A percentile compares a stretch with the other conserved stretches of the same genome.
Conservation (phyloP, 2,329 filamentous ascomycete genomes). For the Aspergillus sclerotialis region DNA sequence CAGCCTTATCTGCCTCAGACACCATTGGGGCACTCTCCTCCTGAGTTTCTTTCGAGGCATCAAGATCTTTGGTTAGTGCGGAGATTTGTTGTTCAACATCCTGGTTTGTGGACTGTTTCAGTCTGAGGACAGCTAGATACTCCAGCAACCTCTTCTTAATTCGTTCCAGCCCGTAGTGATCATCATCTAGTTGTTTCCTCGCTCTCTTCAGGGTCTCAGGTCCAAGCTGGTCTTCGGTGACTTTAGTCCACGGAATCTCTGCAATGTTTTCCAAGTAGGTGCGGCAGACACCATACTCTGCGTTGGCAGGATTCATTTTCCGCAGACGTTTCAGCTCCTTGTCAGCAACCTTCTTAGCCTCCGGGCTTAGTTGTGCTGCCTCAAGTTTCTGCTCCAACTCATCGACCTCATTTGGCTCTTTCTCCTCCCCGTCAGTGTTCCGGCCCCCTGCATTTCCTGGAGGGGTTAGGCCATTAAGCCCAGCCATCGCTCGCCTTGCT, state of each 20-base stretch:
- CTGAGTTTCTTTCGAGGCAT: conserved; percentile 32
- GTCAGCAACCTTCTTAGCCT: conserved; percentile 85
- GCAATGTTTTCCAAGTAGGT: conserved; percentile 91
- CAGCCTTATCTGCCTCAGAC: conserved; percentile 39
- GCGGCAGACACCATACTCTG: conserved; percentile 88
- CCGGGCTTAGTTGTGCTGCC: conserved; percentile 69
- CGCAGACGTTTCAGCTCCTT: conserved; percentile 79
- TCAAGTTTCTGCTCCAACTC: conserved; percentile 85
- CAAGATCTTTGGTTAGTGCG: conserved; percentile 44
- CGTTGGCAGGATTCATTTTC: conserved; percentile 94
- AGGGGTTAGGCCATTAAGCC: conserved; percentile 34
- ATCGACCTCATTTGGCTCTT: conserved; percentile 82
- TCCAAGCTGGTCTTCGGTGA: conserved; percentile 80
- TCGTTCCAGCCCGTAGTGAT: conserved; percentile 93
- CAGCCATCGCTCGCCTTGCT: conserved; percentile 37
- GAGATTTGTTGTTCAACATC: conserved; percentile 71
- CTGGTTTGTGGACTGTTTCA: conserved; percentile 86
- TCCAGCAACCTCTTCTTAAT: conserved; percentile 95
- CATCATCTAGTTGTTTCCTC: conserved; percentile 84
- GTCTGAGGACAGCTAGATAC: conserved; percentile 88
- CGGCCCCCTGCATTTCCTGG: conserved; percentile 38
- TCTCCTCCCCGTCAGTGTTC: conserved; percentile 57
- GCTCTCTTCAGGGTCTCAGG: conserved; percentile 70
- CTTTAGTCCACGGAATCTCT: conserved; percentile 85
- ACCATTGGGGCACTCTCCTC: conserved; percentile 52